phyloP scores from a whole-genome alignment of 352 stramenopile species.

The Phytopythium helicoides region DNA sequence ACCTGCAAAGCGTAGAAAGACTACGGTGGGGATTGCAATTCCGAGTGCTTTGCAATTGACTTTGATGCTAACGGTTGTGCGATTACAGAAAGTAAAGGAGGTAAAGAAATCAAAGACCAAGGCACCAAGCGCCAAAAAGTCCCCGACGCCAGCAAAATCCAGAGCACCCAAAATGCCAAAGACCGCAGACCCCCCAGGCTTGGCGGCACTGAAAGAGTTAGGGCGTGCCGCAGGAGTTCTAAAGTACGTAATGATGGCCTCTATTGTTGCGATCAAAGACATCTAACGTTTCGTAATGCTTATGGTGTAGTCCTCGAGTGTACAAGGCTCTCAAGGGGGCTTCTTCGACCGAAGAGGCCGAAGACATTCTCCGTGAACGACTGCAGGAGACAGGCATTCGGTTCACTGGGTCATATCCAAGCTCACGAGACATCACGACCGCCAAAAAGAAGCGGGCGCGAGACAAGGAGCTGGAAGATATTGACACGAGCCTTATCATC shows the following conservation, averaged over 20 bases:
- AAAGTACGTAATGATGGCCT: conserved; percentile 45
- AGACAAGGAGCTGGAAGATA: conserved; percentile 76
- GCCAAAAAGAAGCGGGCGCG: conserved; percentile 68
- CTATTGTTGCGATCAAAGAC: too few species aligned
- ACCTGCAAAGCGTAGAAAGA: conserved; percentile 14
- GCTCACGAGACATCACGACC: conserved; percentile 57
- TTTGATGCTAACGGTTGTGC: background rate
- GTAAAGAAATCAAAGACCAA: conserved; percentile 6
- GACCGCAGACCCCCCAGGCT: conserved; percentile 36
- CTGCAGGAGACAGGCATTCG: conserved; percentile 38
- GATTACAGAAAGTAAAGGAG: too few species aligned
- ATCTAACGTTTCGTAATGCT: too few species aligned
- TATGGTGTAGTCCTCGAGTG: conserved; percentile 42
- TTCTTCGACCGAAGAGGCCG: conserved; percentile 35
- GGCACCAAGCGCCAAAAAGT: conserved; percentile 14
- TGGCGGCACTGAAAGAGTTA: conserved; percentile 67
- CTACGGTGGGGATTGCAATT: too few species aligned
- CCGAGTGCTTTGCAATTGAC: background rate
- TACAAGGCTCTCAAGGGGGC: conserved; percentile 59
- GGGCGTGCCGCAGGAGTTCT: conserved; percentile 62
- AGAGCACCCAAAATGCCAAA: conserved; percentile 12
- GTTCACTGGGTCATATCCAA: conserved; percentile 65
- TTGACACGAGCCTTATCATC: conserved; percentile 82
- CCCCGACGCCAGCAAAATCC: conserved; percentile 20
- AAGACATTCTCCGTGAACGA: conserved; percentile 57